phyloP scores from a whole-genome alignment of 2,329 filamentous ascomycete genomes.

The Atkinsonella hypoxylon region DNA sequence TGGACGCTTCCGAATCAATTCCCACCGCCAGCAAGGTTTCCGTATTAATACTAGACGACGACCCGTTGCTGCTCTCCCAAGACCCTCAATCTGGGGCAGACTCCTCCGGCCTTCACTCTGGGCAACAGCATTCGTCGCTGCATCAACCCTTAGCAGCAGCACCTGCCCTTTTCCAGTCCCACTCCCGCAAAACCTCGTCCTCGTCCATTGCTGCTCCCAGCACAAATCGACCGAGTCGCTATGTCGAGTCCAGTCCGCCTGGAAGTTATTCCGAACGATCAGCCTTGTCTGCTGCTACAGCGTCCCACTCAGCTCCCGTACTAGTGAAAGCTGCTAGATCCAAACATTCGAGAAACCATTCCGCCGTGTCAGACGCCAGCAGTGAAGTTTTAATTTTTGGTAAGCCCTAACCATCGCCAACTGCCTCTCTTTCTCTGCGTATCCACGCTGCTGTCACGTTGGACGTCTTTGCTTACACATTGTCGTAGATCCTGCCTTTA shows the following conservation, averaged over 20 bases:
- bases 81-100: not conserved
- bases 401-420: slow-evolving; percentile 31
- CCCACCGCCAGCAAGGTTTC: slow-evolving; percentile 1
- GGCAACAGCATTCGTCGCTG: not conserved
- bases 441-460: slow-evolving; percentile 21
- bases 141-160: not conserved
- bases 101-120: not conserved
- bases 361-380: slow-evolving; percentile 28
- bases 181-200: slow-evolving; percentile 29
- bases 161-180: not conserved
- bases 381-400: slow-evolving; percentile 24
- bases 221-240: slow-evolving; percentile 40
- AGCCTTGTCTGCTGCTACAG: slow-evolving; percentile 39
- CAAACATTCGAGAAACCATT: slow-evolving; percentile 31
- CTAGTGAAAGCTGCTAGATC: slow-evolving; percentile 31
- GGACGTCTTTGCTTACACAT: slow-evolving; percentile 17
- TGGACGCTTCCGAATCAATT: slow-evolving; percentile 4
- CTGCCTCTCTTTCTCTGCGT: slow-evolving; percentile 36
- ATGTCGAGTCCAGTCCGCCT: slow-evolving; percentile 47
- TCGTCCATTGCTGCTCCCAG: slow-evolving; percentile 24
- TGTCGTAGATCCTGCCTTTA: slow-evolving; percentile 38
- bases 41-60: not conserved
- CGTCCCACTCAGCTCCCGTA: slow-evolving; percentile 35
- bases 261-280: slow-evolving; percentile 45
- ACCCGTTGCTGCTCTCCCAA: not conserved